Percentiles rank a stretch among this genome's conserved stretches.
Evolutionary conservation across 495 filamentous ascomycete species (phyloP).

Genomic region (Recurvomyces mirabilis): DNA sequence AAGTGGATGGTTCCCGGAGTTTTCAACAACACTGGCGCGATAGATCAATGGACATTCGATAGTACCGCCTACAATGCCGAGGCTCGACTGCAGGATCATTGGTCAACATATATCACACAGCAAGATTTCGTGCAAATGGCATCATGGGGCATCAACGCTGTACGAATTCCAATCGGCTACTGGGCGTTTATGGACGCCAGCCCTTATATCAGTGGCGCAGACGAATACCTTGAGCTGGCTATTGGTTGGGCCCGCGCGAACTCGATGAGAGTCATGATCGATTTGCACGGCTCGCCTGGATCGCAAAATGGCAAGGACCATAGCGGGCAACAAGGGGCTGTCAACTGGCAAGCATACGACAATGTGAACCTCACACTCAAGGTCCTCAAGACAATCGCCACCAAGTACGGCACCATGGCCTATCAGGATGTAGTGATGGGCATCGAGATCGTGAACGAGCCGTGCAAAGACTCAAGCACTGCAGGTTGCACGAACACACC

Average conservation of each 20-base stretch:
- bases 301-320: constrained; percentile 37
- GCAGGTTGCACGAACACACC: constrained; percentile 31
- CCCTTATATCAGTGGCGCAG: constrained; percentile 30
- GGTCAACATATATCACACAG: constrained; percentile 32
- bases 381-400: constrained; percentile 32
- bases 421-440: constrained; percentile 36
- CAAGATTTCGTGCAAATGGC: constrained; percentile 27
- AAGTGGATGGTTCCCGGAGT: constrained; percentile 29
- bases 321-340: constrained; percentile 29
- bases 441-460: constrained; percentile 36
- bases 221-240: constrained; percentile 33
- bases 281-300: constrained; percentile 33
- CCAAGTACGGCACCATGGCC: constrained; percentile 31
- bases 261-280: constrained; percentile 34
- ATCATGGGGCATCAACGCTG: constrained; percentile 33
- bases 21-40: constrained; percentile 23
- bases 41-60: constrained; percentile 32
- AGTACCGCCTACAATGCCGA: constrained; percentile 18
- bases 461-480: constrained; percentile 22
- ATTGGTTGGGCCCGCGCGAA: constrained; percentile 32
- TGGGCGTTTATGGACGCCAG: constrained; percentile 34
- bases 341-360: constrained; percentile 30
- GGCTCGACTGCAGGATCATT: constrained; percentile 25
- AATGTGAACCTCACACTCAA: constrained; percentile 30
- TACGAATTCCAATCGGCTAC: constrained; percentile 36